Percentiles rank a stretch among this genome's conserved stretches.
Evolutionary conservation across 345 rosid species (phyloP).

Genomic region (Microthlaspi erraticum): DNA sequence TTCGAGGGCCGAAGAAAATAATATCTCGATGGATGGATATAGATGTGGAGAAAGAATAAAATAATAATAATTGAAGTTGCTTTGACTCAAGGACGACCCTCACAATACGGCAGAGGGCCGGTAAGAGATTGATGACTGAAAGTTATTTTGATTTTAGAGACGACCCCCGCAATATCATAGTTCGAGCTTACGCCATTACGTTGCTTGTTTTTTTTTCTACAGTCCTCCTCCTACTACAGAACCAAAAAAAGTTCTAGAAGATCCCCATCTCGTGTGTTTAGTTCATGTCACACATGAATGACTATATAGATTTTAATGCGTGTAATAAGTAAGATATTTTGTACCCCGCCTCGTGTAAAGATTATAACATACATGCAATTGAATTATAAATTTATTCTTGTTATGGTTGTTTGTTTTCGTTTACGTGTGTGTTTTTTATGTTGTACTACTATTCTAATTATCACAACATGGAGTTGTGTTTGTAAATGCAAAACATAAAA

Average conservation of each 20-base stretch:
- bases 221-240: background rate
- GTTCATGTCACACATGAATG: no score
- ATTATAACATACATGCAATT: background rate
- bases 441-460: no score
- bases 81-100: conserved; percentile 15
- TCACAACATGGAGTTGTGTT: no score
- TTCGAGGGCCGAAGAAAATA: conserved; percentile 1
- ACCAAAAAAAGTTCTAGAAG: background rate
- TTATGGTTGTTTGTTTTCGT: no score
- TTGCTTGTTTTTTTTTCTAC: conserved; percentile 1
- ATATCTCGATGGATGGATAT: background rate
- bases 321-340: no score
- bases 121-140: background rate
- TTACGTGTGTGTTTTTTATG: no score
- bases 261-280: background rate
- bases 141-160: conserved; percentile 9
- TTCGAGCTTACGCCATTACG: background rate
- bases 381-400: background rate
- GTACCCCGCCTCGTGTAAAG: no score
- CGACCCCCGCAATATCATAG: conserved; percentile 1
- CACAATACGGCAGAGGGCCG: background rate
- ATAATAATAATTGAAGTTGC: background rate
- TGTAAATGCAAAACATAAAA: no score
- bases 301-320: no score
- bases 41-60: conserved; percentile 4